These are phyloP conservation scores for Aspergillus coremiiformis DNA, from an alignment of 495 filamentous ascomycete genomes.

Conservation along the genomic window DNA sequence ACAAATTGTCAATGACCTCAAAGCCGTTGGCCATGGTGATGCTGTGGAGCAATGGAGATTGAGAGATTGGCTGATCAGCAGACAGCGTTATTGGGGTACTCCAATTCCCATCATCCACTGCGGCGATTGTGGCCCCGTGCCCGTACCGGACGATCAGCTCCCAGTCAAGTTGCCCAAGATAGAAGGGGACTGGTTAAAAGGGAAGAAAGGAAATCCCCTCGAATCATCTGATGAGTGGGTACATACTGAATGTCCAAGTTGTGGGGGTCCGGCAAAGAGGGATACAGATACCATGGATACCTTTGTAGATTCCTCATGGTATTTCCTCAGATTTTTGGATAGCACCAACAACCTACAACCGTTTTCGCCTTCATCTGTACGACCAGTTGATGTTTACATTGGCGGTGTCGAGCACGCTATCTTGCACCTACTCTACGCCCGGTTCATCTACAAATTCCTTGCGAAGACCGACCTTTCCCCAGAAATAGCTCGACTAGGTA, in stretches of 20 bases:
- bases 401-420: constrained; percentile 89
- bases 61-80: constrained; percentile 80
- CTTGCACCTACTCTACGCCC: constrained; percentile 81
- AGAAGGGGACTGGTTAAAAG: constrained; percentile 56
- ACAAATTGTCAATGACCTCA: constrained; percentile 52
- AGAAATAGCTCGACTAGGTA: constrained; percentile 24
- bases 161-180: constrained; percentile 71
- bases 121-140: constrained; percentile 63
- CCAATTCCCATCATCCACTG: constrained; percentile 90
- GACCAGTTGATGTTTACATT: constrained; percentile 78
- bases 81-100: constrained; percentile 85
- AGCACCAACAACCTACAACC: constrained; percentile 53
- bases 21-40: constrained; percentile 43
- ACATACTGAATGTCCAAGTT: constrained; percentile 68
- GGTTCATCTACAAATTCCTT: constrained; percentile 86
- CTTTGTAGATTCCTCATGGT: constrained; percentile 92
- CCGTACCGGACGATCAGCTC: constrained; percentile 67
- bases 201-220: constrained; percentile 69
- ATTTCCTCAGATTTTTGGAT: constrained; percentile 74
- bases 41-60: constrained; percentile 65
- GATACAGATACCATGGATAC: constrained; percentile 97
- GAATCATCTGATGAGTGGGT: constrained; percentile 66
- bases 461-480: constrained; percentile 51
- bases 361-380: constrained; percentile 51
- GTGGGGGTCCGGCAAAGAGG: constrained; percentile 58